Base-by-base conservation (phyloP, 306 rosid species). In the Begonia loranthoides region DNA sequence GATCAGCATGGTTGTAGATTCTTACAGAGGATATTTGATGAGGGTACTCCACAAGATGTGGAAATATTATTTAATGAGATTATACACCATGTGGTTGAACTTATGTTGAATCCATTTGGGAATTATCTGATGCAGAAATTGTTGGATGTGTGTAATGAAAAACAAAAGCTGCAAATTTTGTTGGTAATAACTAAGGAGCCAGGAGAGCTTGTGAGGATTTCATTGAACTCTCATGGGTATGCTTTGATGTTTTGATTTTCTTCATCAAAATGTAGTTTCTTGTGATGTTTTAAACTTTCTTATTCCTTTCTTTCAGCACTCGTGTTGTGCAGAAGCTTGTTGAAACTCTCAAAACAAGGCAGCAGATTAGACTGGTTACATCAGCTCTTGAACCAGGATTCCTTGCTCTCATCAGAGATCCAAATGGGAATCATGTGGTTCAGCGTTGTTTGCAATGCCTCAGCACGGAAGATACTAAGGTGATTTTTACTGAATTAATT, bases 61-160 rank as follows among this genome's bases (percentile, higher is more conserved):
- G 57, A 75, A 41, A 41, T 66, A 55, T 70, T 87, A 21, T 82
- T 79, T 53, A 56, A 62, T 14, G 76, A 75, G 38, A 67, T 87
- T 38, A 62, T 79, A 36, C 59, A 55, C 21, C 75, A 73, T 63
- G 78, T 75, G 43, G 73, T 66, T 24, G 93, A 87, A 22, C 93
- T 87, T 17, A 79, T 74, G 75, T 58, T 54, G 50, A 71, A 87
- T 53, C 82, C 89, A 13, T 87, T 79, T 46, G 95, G 89, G 9
- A 87, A 87, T 70, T 87, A 82, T 66, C 85, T 87, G 33, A 81
- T 87, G 60, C 95, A 87, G 70, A 87, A 82, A 71, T 57, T 87
- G 55, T 62, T 87, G 61, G 86, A 71, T 11, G 69, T 65, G 15
- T 79, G 86, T 55, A 57, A 22, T 13, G 79, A 79, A 57, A 67